These are phyloP conservation scores for Eurotiales sp. DNA, from an alignment of 2,329 filamentous ascomycete species.

Conservation along the genomic window DNA sequence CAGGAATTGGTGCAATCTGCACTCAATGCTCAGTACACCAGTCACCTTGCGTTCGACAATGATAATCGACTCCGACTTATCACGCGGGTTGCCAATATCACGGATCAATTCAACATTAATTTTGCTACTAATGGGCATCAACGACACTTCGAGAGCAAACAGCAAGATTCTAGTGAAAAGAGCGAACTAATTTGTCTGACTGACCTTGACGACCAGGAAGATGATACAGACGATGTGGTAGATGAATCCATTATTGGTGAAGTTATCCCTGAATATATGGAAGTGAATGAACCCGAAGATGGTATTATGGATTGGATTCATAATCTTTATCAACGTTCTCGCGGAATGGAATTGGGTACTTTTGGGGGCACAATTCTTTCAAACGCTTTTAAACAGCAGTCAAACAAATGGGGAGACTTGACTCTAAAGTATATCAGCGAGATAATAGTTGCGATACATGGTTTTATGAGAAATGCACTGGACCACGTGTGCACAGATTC, in stretches of 20 bases:
- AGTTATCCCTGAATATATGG: neutral
- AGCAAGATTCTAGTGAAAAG: conserved; percentile 16
- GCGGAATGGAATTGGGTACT: conserved; percentile 55
- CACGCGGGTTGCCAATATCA: conserved; percentile 28
- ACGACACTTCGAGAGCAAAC: conserved; percentile 17
- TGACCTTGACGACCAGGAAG: neutral
- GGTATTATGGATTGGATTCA: conserved; percentile 47
- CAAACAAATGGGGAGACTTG: conserved; percentile 51
- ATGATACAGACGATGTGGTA: neutral
- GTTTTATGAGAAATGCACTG: conserved; percentile 49
- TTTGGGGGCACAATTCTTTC: conserved; percentile 32
- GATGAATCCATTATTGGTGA: neutral
- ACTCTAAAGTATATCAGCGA: conserved; percentile 50
- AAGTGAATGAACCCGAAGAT: conserved; percentile 6
- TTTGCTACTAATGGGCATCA: conserved; percentile 20
- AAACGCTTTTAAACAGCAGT: conserved; percentile 50
- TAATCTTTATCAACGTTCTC: conserved; percentile 40
- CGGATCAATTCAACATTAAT: conserved; percentile 21
- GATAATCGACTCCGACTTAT: conserved; percentile 30
- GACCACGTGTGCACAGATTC: conserved; percentile 42
- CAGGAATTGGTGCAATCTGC: conserved; percentile 5
- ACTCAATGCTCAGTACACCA: conserved; percentile 32
- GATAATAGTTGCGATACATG: conserved; percentile 50
- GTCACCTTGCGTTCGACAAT: conserved; percentile 31
- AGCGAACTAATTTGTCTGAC: neutral